Base-by-base conservation (phyloP, 1,284 basidiomycete species). In the Phylloporus sp. region DNA sequence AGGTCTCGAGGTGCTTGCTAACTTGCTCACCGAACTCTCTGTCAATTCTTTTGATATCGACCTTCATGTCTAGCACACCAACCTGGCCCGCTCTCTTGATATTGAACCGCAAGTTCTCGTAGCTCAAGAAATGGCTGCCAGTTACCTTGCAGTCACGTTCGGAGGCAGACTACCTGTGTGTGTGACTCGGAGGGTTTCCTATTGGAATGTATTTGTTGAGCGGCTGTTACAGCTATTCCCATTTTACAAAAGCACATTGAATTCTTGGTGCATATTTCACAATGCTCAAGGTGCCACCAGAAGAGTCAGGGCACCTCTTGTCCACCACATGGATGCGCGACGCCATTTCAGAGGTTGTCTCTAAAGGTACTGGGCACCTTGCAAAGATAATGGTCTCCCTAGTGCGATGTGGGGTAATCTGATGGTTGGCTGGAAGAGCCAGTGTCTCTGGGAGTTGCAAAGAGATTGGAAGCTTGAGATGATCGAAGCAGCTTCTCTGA, bases 111-210 rank as follows among this genome's bases (percentile, higher is more conserved):
- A 92, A 64, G 73, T 83, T 20, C 71, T 79, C 40, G 79, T 82
- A n/a, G 91, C 90, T 24, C 80, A 85, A 66, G 89, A 91, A 69
- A 89, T 91, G 84, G 79, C 88, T 70, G 77, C 84, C 17, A 82
- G 81, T 57, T 87, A 85, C 68, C 80, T 87, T 70, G 86, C 90
- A 12, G 87, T 84, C 81, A 50, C 84, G 82, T 52, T 93, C 94
- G 22, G 92, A 94, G 73, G 78, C 76, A 22, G 94, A 96, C 70
- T 95, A 95, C 73, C 72, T 94, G 34, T 95, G 94, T 95, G 75
- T 77, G 92, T 77, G 58, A 57, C n/a, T n/a, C n/a, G n/a, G n/a
- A n/a, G 56, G 56, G 56, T 76, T 50, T 47, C 63, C 49, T 59
- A 54, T 53, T 49, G 22, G 22, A 62, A 57, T n/a, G 47, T 55